Evolutionary conservation across 805 yeast species (phyloP).

Genomic region (Blastobotrys americana): DNA sequence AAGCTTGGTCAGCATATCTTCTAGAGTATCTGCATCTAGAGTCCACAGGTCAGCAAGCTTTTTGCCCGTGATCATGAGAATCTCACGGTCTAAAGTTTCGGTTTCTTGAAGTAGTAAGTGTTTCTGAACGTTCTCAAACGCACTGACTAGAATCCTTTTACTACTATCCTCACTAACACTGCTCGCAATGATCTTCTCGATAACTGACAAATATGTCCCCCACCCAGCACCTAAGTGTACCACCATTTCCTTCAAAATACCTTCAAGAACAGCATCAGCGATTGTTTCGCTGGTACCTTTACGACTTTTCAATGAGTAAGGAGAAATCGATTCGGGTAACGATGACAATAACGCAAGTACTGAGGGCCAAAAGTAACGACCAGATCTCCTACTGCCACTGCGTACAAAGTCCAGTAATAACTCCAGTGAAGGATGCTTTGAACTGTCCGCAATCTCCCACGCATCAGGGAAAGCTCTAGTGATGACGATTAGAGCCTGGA

Average conservation of each 20-base stretch:
- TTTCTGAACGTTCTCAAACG: conserved; percentile 1
- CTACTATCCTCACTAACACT: background rate
- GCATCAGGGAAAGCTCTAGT: conserved; percentile 36
- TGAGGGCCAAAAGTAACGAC: conserved; percentile 19
- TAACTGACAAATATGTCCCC: conserved; percentile 17
- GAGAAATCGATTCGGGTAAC: conserved; percentile 13
- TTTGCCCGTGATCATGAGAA: conserved; percentile 5
- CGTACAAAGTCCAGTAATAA: conserved; percentile 14
- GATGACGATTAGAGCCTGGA: conserved; percentile 34
- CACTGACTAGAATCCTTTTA: background rate
- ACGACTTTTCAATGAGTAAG: conserved; percentile 9
- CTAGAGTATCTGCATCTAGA: conserved; percentile 3
- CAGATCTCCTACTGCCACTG: conserved; percentile 12
- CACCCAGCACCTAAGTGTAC: conserved; percentile 13
- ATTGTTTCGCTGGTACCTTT: conserved; percentile 5
- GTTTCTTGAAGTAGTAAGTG: conserved; percentile 5
- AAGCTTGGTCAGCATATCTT: background rate
- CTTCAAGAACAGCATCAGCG: conserved; percentile 7
- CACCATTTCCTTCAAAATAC: conserved; percentile 13
- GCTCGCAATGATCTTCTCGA: conserved; percentile 11
- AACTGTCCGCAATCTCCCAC: conserved; percentile 20
- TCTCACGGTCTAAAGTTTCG: conserved; percentile 7
- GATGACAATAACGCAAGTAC: conserved; percentile 15
- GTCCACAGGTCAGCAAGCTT: conserved; percentile 8
- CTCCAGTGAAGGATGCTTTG: conserved; percentile 16